A percentile compares a stretch with the other conserved stretches of the same genome.
Evolutionary conservation across 2,329 filamentous ascomycete species (phyloP).

Genomic region (Neofusicoccum cordaticola): DNA sequence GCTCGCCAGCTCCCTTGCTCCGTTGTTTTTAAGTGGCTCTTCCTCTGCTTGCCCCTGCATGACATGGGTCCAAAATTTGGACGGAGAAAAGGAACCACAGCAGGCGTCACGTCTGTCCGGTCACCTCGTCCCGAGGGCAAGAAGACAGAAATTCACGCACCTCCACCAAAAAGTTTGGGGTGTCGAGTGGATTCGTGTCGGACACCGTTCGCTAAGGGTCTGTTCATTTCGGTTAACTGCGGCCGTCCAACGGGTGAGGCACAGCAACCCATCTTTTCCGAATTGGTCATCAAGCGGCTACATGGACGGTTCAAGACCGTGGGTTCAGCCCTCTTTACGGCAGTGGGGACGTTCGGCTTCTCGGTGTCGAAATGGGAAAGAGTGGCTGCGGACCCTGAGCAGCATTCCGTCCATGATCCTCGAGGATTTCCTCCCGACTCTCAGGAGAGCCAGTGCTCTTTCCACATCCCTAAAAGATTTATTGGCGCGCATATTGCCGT

Average conservation of each 20-base stretch:
- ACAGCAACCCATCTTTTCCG: conserved; percentile 2
- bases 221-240: conserved; percentile 6
- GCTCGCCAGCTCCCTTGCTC: too few relatives aligned
- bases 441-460: background rate
- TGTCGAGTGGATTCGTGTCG: background rate
- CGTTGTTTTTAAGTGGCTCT: background rate
- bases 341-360: too few relatives aligned
- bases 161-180: background rate
- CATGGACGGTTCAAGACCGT: background rate
- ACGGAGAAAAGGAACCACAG: background rate
- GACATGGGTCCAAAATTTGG: background rate
- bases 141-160: background rate
- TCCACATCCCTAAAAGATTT: background rate
- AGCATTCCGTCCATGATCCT: background rate
- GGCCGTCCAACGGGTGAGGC: background rate
- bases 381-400: too few relatives aligned
- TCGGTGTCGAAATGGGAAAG: too few relatives aligned
- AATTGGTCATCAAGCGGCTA: background rate
- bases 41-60: background rate
- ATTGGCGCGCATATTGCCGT: background rate
- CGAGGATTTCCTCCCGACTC: background rate
- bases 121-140: background rate
- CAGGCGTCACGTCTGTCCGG: too few relatives aligned
- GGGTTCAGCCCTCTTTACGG: background rate
- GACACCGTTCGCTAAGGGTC: conserved; percentile 2